Evolutionary conservation across 2,329 filamentous ascomycete genomes (phyloP).

Genomic region (Cercospora sp.): DNA sequence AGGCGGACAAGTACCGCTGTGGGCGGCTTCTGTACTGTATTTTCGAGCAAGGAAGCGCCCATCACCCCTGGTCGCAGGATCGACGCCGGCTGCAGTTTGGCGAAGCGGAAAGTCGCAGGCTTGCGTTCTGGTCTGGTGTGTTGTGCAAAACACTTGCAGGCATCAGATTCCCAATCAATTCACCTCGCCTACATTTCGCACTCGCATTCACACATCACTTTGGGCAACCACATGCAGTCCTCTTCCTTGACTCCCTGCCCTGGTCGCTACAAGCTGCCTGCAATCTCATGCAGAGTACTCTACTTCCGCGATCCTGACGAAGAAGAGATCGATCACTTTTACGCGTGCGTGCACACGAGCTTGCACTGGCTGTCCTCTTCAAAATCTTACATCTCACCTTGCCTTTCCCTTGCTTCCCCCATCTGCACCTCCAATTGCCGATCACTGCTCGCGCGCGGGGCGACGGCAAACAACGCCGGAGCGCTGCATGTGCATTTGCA

Average conservation of each 20-base stretch:
- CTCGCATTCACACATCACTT: background rate
- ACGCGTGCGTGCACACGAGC: background rate
- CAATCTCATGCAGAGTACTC: background rate
- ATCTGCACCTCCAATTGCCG: background rate
- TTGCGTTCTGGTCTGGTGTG: background rate
- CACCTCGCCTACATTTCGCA: background rate
- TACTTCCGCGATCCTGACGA: background rate
- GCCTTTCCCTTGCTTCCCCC: no score
- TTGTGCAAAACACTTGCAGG: background rate
- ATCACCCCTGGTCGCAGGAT: background rate
- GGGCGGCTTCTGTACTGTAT: background rate
- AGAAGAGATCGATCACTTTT: background rate
- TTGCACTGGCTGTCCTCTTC: background rate
- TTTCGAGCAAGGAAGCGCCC: background rate
- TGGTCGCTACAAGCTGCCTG: background rate
- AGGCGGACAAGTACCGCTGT: background rate
- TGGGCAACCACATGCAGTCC: background rate
- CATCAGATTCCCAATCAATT: background rate
- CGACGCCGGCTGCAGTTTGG: background rate
- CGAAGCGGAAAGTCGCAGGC: background rate
- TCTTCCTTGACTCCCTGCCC: background rate
- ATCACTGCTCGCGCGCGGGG: background rate
- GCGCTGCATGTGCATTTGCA: background rate
- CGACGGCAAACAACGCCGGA: background rate
- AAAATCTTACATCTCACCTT: background rate